phyloP scores from a whole-genome alignment of 1,139 yeast genomes.

The Taiozyma sp. region DNA sequence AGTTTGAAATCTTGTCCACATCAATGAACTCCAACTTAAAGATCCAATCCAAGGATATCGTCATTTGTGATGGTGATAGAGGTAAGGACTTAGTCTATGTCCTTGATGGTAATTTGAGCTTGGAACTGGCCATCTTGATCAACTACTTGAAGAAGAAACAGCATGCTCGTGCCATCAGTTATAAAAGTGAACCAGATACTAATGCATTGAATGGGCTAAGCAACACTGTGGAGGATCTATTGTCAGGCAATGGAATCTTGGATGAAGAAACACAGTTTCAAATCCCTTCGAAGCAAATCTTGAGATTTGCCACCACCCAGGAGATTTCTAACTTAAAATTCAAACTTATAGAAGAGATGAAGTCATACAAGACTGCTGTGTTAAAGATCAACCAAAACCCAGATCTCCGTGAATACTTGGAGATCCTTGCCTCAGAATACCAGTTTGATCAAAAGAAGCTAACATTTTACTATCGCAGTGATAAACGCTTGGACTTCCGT shows the following conservation, averaged over 20 bases:
- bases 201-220: constrained; percentile 7
- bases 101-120: constrained; percentile 55
- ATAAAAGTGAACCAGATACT: constrained; percentile 10
- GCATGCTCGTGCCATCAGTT: constrained; percentile 69
- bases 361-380: constrained; percentile 40
- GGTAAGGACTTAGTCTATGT: constrained; percentile 89
- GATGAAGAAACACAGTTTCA: constrained; percentile 37
- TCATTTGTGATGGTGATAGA: constrained; percentile 95
- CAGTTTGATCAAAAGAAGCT: constrained; percentile 93
- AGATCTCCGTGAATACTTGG: constrained; percentile 29
- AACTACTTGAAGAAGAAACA: constrained; percentile 75
- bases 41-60: constrained; percentile 68
- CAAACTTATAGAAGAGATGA: constrained; percentile 38
- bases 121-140: constrained; percentile 76
- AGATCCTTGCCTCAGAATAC: constrained; percentile 73
- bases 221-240: constrained; percentile 19
- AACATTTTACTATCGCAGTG: constrained; percentile 73
- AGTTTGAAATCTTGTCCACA: constrained; percentile 75
- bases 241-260: constrained; percentile 25
- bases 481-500: constrained; percentile 85
- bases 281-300: constrained; percentile 47
- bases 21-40: constrained; percentile 49
- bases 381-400: constrained; percentile 21
- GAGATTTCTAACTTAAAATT: constrained; percentile 30
- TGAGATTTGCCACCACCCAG: constrained; percentile 31